Evolutionary conservation across 371 early-diverging fungal species (phyloP).

Genomic region (Smittium culicis): DNA sequence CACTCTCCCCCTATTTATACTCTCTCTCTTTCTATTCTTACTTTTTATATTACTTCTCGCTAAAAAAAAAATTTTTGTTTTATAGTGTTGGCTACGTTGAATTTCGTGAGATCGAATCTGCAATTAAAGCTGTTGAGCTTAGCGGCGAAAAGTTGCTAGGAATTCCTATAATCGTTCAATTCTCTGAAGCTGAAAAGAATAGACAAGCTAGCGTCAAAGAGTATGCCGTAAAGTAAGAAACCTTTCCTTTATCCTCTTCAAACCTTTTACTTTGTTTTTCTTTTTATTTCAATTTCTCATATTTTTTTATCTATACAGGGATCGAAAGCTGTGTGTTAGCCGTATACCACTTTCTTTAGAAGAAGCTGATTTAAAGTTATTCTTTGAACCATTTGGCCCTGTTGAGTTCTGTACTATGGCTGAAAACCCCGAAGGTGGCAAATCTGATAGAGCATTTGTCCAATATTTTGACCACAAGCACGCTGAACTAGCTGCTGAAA

Average conservation of each 20-base stretch:
- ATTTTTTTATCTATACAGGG: neutral
- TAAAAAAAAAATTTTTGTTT: constrained; percentile 12
- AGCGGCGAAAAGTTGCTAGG: constrained; percentile 83
- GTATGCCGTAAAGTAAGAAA: constrained; percentile 23
- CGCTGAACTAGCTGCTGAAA: constrained; percentile 67
- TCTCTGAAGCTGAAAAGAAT: constrained; percentile 89
- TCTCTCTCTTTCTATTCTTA: neutral
- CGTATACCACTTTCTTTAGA: constrained; percentile 23
- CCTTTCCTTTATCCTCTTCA: too few relatives aligned
- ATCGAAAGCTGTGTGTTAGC: constrained; percentile 10
- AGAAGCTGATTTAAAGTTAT: constrained; percentile 63
- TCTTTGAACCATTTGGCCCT: constrained; percentile 79
- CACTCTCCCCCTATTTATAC: neutral
- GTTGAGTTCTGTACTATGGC: constrained; percentile 71
- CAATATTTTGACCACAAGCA: constrained; percentile 49
- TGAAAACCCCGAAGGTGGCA: constrained; percentile 62
- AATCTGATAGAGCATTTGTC: constrained; percentile 79
- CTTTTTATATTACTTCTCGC: neutral
- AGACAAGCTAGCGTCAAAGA: constrained; percentile 42
- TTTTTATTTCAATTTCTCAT: neutral
- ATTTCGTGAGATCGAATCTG: constrained; percentile 76
- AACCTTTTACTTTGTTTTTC: too few relatives aligned
- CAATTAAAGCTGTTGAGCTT: constrained; percentile 66
- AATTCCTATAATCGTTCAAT: constrained; percentile 83
- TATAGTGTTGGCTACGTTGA: constrained; percentile 67